These are phyloP conservation scores for Austroboletus novae-zelandiae DNA, from an alignment of 1,284 basidiomycete species.

Conservation along the genomic window DNA sequence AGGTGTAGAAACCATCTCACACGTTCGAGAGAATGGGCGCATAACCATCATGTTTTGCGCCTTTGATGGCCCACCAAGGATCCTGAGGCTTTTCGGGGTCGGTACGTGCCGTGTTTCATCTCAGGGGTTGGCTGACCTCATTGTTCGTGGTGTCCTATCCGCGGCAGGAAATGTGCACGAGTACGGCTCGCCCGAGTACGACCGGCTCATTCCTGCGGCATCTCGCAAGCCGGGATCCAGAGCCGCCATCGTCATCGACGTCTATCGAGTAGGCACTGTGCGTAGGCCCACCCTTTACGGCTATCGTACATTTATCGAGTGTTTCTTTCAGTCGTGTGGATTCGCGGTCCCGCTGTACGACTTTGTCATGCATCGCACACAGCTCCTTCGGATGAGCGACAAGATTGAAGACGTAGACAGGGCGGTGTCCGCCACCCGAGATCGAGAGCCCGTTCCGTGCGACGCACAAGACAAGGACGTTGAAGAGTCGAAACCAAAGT, in stretches of 20 bases:
- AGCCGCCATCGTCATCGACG: conserved; percentile 48
- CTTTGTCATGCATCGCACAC: conserved; percentile 45
- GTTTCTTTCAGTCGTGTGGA: conserved; percentile 46
- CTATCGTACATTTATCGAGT: background rate
- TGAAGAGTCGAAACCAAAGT: conserved; percentile 12
- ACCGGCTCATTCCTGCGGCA: conserved; percentile 40
- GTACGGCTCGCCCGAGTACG: conserved; percentile 52
- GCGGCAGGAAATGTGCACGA: conserved; percentile 47
- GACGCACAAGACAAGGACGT: background rate
- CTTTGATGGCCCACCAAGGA: conserved; percentile 53
- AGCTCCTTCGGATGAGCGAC: conserved; percentile 31
- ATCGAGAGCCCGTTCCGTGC: background rate
- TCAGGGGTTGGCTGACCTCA: no score
- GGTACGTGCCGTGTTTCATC: conserved; percentile 31
- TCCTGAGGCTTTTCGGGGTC: conserved; percentile 49
- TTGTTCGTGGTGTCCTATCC: no score
- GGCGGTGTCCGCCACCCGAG: background rate
- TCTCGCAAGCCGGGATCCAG: conserved; percentile 51
- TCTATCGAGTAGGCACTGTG: conserved; percentile 53
- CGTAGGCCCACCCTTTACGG: conserved; percentile 17
- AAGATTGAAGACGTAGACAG: conserved; percentile 32
- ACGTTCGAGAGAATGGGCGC: conserved; percentile 55
- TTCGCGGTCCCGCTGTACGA: conserved; percentile 50
- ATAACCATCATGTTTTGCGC: conserved; percentile 57
- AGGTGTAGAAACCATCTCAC: conserved; percentile 57